Evolutionary conservation across 306 rosid genomes (phyloP), one percentile per base, ranked within the genome.

Genomic region (Sphenostylis stenocarpa): DNA sequence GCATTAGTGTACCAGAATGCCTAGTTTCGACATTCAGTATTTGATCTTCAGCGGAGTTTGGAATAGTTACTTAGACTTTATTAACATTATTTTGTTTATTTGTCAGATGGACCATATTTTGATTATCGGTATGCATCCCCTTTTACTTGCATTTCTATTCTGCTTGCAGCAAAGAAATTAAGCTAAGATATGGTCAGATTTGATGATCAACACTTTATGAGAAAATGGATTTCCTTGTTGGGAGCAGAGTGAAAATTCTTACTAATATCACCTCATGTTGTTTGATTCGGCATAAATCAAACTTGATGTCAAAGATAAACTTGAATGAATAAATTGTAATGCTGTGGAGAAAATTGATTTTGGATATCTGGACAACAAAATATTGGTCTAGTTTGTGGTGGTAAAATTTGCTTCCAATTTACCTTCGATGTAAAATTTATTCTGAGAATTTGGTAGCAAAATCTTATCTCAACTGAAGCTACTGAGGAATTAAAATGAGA

Each of bases 21-120:
- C 48, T 14, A 73, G 70, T 29, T 70, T 72, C 77, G 43, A 43
- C 43, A 29, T 71, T 62, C 71, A 29, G 52, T 56, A 14, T 58
- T 60, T 26, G 85, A 63, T 82, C 14, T 75, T 33, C 58, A 29
- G 81, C 51, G 31, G 77, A 73, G 63, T 67, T 73, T 78, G 80
- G 38, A 73, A 16, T 67, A 64, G 83, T 58, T 60, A 49, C 67
- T 72, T 58, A 64, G 20, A 43, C 26, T 12, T 6, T 71, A 43
- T 53, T 52, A 49, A 56, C 47, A 51, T 73, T 67, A 26, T 53
- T 52, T 63, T 62, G 34, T 77, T 67, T 48, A 8, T 71, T 20
- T 49, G 69, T 60, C 47, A 39, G 38, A 49, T 73, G 72, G 23
- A 48, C 47, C 47, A 19, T 57, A 57, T 56, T 77, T 77, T 72